phyloP scores from a whole-genome alignment of 2,329 filamentous ascomycete genomes.

The Colletotrichum viniferum region DNA sequence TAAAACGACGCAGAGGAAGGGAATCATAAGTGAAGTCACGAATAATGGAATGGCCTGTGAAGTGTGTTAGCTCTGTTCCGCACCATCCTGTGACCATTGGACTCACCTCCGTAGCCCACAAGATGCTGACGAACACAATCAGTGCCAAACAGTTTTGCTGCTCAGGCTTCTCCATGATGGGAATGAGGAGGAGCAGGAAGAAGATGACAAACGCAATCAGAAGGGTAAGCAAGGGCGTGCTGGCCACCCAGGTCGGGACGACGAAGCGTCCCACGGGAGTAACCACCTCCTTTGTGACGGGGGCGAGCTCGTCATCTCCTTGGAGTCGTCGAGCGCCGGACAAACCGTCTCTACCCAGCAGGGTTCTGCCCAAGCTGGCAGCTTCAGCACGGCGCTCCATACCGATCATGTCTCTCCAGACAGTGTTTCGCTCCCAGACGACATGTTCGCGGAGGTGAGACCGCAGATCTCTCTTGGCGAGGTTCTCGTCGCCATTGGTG shows the following conservation, averaged over 20 bases:
- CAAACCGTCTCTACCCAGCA: conserved; percentile 78
- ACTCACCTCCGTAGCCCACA: conserved; percentile 93
- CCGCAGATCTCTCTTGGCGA: conserved; percentile 84
- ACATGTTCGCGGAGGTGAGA: conserved; percentile 95
- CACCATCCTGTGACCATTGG: not conserved
- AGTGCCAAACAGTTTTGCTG: conserved; percentile 97
- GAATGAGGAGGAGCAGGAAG: conserved; percentile 72
- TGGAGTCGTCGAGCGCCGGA: conserved; percentile 74
- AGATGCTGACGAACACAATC: conserved; percentile 87
- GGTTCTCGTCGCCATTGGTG: conserved; percentile 76
- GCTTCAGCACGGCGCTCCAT: conserved; percentile 96
- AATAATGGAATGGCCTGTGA: conserved; percentile 88
- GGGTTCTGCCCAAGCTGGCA: conserved; percentile 83
- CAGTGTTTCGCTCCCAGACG: conserved; percentile 98
- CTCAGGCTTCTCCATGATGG: conserved; percentile 84
- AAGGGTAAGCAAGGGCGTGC: conserved; percentile 79
- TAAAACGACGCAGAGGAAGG: conserved; percentile 88
- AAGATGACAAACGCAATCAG: conserved; percentile 76
- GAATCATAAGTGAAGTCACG: conserved; percentile 91
- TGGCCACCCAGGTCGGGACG: conserved; percentile 83
- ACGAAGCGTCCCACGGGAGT: conserved; percentile 82
- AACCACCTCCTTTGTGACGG: conserved; percentile 68
- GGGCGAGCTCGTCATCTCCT: conserved; percentile 76
- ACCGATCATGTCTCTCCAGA: conserved; percentile 98
- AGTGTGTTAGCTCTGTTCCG: conserved; percentile 16